Conservation (phyloP, 2,329 filamentous ascomycete species). For the Ceratocystis variospora region DNA sequence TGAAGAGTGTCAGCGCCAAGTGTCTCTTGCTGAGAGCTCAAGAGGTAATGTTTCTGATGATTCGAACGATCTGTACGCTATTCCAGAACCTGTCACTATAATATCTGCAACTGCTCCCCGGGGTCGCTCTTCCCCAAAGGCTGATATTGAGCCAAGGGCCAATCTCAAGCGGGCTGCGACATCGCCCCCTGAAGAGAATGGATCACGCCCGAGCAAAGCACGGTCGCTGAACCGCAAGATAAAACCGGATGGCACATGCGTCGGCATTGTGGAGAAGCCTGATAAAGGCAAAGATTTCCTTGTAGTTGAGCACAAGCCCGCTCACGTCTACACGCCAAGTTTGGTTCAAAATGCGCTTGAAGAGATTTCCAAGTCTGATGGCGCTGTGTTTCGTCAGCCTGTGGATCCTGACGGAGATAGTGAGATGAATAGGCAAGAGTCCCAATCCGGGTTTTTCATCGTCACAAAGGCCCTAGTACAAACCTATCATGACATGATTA, state of each 20-base stretch:
- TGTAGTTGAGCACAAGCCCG: not conserved
- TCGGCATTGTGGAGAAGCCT: not conserved
- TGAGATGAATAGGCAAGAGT: not conserved
- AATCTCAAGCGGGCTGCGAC: not conserved
- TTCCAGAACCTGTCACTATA: not conserved
- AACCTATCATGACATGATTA: not conserved
- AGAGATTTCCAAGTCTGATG: not conserved
- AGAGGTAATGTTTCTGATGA: too few relatives aligned
- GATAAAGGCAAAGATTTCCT: not conserved
- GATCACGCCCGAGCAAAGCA: not conserved
- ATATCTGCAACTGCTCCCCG: not conserved
- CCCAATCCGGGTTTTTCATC: too few relatives aligned
- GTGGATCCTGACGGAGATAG: not conserved
- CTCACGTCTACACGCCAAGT: not conserved
- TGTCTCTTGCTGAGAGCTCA: too few relatives aligned
- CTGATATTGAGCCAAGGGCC: not conserved
- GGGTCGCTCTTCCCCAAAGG: not conserved
- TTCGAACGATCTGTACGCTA: too few relatives aligned
- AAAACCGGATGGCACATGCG: not conserved
- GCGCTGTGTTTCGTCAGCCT: not conserved
- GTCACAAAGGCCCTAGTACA: not conserved
- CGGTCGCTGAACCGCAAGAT: not conserved
- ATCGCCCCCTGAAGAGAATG: not conserved
- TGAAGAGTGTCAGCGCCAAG: too few relatives aligned
- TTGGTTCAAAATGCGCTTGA: not conserved